Base-by-base conservation (phyloP, 176 grass and related monocot genomes). In the Carex cristatella region DNA sequence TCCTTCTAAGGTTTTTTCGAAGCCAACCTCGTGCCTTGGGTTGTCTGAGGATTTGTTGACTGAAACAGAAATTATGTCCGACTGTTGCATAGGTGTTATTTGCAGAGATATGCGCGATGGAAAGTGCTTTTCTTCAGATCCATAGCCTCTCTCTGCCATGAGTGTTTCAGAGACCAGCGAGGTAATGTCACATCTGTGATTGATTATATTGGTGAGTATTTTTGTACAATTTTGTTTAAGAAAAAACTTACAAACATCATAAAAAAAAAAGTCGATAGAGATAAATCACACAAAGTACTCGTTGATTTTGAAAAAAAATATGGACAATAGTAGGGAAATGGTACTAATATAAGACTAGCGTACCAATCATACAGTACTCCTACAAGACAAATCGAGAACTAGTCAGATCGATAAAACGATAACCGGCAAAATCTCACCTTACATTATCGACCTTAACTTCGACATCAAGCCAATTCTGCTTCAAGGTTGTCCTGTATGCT, bases 81-180 rank as follows among this genome's bases (percentile, higher is more conserved):
- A 94, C 44, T 99, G 96, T 62, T 91, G 91, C 60, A 83, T 86
- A n/a, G 96, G 93, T 84, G 96, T 95, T 87, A 99, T 87, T 74
- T 94, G 89, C 90, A 99, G 88, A 66, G 88, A 92, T 65, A 99
- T 84, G 27, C 91, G 85, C 0, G 93, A 95, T 4, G 96, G 96
- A 83, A 99, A 99, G 38, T 94, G 91, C 61, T 99, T 99, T 65
- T 98, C 96, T 37, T 94, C 87, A 0, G 93, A 92, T 10, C 93
- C 93, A 73, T 92, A 95, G 63, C 96, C 93, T 4, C 88, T 91
- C 86, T 99, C 96, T 1, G 76, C 85, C 93, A 99, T 94, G 8
- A 99, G 93, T 66, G 70, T 88, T 74, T 95, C 90, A 15, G 93
- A 92, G 56, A 92, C 93, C 35, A 94, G 59, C 31, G 91, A 72